A percentile compares a stretch with the other conserved stretches of the same genome.
These are phyloP conservation scores for Botrytis pseudocinerea DNA, from an alignment of 2,329 filamentous ascomycete species.

Conservation along the genomic window DNA sequence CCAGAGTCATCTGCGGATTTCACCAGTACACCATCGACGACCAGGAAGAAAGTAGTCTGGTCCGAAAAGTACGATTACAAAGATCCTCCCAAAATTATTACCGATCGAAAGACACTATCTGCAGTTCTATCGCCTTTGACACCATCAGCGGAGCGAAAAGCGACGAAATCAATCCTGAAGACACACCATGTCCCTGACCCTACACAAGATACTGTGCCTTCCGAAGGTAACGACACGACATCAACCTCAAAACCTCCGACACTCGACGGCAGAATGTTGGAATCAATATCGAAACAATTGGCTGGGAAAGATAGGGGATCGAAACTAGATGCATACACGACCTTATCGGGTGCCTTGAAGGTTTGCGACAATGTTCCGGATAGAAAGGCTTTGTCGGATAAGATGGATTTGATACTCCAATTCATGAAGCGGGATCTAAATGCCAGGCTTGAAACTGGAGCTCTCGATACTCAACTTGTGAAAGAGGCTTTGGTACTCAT, in stretches of 20 bases:
- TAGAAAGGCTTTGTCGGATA: conserved; percentile 67
- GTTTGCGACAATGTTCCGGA: conserved; percentile 82
- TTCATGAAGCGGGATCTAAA: conserved; percentile 83
- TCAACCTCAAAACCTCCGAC: neutral
- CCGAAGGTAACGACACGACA: neutral
- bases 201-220: conserved; percentile 55
- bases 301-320: conserved; percentile 70
- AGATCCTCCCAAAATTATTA: conserved; percentile 44
- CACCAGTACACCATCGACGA: conserved; percentile 31
- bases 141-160: conserved; percentile 48
- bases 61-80: conserved; percentile 58
- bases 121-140: conserved; percentile 30
- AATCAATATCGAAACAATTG: conserved; percentile 80
- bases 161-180: conserved; percentile 81
- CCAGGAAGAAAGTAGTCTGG: conserved; percentile 60
- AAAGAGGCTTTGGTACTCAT: conserved; percentile 78
- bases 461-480: conserved; percentile 66
- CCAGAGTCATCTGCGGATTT: conserved; percentile 43
- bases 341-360: conserved; percentile 73
- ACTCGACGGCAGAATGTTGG: conserved; percentile 68
- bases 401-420: conserved; percentile 74
- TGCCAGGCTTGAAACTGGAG: conserved; percentile 56
- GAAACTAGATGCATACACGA: conserved; percentile 83
- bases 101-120: conserved; percentile 26
- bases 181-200: conserved; percentile 47